Evolutionary conservation across 108 stramenopile species (phyloP).

Genomic region (Skeletonema grethae): DNA sequence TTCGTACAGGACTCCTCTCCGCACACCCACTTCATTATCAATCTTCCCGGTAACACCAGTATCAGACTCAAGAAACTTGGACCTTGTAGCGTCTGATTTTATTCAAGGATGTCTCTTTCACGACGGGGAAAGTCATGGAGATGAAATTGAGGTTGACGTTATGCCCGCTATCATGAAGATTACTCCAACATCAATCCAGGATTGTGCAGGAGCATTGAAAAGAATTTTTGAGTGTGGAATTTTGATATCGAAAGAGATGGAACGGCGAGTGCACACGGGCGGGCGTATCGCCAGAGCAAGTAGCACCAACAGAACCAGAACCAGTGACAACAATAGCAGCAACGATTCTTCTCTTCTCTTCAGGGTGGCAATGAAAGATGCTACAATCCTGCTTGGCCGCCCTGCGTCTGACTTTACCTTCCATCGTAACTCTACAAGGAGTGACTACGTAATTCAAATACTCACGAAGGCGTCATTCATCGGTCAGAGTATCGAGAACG

Average conservation of each 20-base stretch:
- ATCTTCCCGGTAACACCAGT: background rate
- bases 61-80: background rate
- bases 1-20: background rate
- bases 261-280: slow-evolving; percentile 78
- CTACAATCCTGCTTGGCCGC: slow-evolving; percentile 65
- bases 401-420: slow-evolving; percentile 46
- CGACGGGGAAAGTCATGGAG: slow-evolving; percentile 61
- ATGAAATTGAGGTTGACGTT: slow-evolving; percentile 80
- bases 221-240: slow-evolving; percentile 62
- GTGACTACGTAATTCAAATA: slow-evolving; percentile 57
- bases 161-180: slow-evolving; percentile 56
- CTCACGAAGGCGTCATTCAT: slow-evolving; percentile 71
- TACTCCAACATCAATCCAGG: slow-evolving; percentile 73
- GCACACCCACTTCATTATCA: background rate
- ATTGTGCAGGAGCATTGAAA: slow-evolving; percentile 61
- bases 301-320: background rate
- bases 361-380: slow-evolving; percentile 61
- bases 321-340: slow-evolving; percentile 12
- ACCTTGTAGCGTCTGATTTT: background rate
- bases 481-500: slow-evolving; percentile 80
- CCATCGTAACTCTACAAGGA: slow-evolving; percentile 8
- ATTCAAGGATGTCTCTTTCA: slow-evolving; percentile 54
- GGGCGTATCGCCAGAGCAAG: slow-evolving; percentile 63
- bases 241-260: slow-evolving; percentile 73
- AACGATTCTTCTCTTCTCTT: slow-evolving; percentile 72